phyloP scores from a whole-genome alignment of 345 rosid genomes.

The Salix purpurea region DNA sequence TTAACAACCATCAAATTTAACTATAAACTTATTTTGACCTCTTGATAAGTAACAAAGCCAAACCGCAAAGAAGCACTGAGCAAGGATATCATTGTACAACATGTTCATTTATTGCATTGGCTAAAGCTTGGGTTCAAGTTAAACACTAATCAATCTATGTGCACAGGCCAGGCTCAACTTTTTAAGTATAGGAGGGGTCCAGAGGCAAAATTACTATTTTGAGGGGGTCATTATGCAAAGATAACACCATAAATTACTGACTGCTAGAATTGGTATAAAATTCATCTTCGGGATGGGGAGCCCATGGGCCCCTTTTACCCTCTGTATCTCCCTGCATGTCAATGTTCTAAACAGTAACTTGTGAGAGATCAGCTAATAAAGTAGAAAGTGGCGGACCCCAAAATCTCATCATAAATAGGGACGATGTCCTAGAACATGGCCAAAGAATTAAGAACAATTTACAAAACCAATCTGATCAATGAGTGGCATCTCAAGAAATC shows the following conservation, averaged over 20 bases:
- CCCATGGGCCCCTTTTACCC: not conserved
- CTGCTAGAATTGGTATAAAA: not conserved
- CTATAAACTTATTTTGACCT: not conserved
- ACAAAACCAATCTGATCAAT: not conserved
- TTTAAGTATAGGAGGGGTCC: not conserved
- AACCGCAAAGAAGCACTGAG: not conserved
- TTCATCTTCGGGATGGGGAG: not conserved
- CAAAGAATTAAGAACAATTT: not conserved
- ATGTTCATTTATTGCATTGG: not conserved
- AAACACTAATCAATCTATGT: not conserved
- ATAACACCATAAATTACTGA: not conserved
- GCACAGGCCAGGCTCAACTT: not conserved
- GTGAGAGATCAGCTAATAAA: not conserved
- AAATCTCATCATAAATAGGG: not conserved
- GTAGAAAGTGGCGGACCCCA: not conserved
- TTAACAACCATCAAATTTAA: not conserved
- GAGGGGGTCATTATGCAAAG: not conserved
- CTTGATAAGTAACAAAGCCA: not conserved
- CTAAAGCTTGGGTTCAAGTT: not conserved
- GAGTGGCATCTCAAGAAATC: not conserved
- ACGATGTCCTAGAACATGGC: not conserved
- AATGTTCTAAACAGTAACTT: not conserved
- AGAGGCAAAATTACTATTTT: not conserved
- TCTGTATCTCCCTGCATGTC: not conserved
- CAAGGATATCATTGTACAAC: not conserved